Percentiles rank a stretch among this genome's conserved stretches.
phyloP scores from a whole-genome alignment of 805 yeast species.

The Starmera quercuum region DNA sequence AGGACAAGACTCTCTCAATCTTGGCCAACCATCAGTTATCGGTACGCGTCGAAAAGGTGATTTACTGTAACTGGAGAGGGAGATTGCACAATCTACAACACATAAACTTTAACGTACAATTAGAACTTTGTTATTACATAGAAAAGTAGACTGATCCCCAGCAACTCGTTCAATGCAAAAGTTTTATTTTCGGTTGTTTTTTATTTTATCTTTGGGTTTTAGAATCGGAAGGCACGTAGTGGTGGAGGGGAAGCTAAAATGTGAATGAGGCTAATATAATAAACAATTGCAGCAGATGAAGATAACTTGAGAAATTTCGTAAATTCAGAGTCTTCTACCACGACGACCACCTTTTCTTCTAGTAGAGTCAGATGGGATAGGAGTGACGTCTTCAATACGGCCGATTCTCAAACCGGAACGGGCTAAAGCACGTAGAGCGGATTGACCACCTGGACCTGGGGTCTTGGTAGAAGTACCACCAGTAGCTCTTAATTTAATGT shows the following conservation, averaged over 20 bases:
- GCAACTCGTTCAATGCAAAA: too few species aligned
- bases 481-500: slow-evolving; percentile 98
- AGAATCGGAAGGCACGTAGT: too few species aligned
- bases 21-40: too few species aligned
- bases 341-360: slow-evolving; percentile 99
- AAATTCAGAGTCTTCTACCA: slow-evolving; percentile 94
- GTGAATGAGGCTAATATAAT: too few species aligned
- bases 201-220: too few species aligned
- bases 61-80: too few species aligned
- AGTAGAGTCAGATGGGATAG: slow-evolving; percentile 99
- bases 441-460: slow-evolving; percentile 99
- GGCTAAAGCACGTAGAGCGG: slow-evolving; percentile 98
- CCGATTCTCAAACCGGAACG: slow-evolving; percentile 99
- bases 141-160: too few species aligned
- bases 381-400: slow-evolving; percentile 99
- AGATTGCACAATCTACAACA: too few species aligned
- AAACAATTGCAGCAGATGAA: background rate
- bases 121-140: background rate
- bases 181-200: too few species aligned
- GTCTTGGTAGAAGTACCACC: slow-evolving; percentile 99
- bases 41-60: too few species aligned
- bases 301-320: slow-evolving; percentile 7
- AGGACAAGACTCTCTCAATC: too few species aligned
- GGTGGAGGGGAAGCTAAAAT: too few species aligned
- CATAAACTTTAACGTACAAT: slow-evolving; percentile 1